Conservation (phyloP, 176 grass and related monocot species). For the Musa schizocarpa region DNA sequence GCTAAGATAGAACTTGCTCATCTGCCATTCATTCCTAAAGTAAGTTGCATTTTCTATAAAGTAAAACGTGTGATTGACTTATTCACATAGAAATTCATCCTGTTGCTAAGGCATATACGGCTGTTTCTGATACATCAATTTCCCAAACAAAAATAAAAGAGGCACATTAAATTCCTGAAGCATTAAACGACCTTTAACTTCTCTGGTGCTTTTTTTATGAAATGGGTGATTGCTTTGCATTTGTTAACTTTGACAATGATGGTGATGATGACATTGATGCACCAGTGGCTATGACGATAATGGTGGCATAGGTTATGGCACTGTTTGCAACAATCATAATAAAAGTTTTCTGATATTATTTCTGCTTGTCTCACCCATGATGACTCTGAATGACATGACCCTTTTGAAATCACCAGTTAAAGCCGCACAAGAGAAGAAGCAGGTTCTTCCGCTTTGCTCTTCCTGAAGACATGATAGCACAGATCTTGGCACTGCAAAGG, state of each 20-base stretch:
- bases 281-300: background rate
- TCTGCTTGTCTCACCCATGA: background rate
- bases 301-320: background rate
- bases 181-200: background rate
- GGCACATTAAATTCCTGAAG: too few species aligned
- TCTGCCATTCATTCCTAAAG: constrained; percentile 1
- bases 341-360: constrained; percentile 9
- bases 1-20: background rate
- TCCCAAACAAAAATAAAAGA: background rate
- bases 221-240: background rate
- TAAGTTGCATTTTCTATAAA: background rate
- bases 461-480: constrained; percentile 54
- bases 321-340: constrained; percentile 16
- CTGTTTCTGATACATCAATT: background rate
- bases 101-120: too few species aligned
- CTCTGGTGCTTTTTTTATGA: background rate
- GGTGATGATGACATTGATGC: background rate
- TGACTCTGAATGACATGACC: background rate
- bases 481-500: constrained; percentile 33
- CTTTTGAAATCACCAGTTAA: constrained; percentile 8
- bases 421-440: constrained; percentile 41
- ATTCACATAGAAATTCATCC: background rate
- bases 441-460: constrained; percentile 34
- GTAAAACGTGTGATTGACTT: background rate
- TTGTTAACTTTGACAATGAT: background rate